phyloP scores from a whole-genome alignment of 1,139 yeast genomes.

The Pichia sp. region DNA sequence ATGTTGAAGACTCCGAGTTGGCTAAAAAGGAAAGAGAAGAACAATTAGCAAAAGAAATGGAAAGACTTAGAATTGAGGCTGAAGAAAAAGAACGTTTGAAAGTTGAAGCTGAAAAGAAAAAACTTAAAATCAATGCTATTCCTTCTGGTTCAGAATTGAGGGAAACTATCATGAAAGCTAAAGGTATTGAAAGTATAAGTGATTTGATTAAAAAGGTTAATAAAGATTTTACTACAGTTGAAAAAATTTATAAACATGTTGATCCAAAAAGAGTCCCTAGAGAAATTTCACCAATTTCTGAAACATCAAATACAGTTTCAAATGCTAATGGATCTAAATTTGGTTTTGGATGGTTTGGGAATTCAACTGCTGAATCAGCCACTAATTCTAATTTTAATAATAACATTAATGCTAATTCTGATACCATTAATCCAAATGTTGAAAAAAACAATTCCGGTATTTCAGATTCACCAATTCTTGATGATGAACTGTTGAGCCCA shows the following conservation, averaged over 20 bases:
- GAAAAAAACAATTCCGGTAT: too few relatives aligned
- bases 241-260: constrained; percentile 42
- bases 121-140: constrained; percentile 34
- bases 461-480: not conserved
- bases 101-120: constrained; percentile 16
- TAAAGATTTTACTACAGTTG: constrained; percentile 42
- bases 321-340: not conserved
- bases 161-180: constrained; percentile 70
- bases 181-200: constrained; percentile 66
- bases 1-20: not conserved
- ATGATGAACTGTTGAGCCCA: constrained; percentile 7
- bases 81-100: constrained; percentile 11
- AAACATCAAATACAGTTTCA: not conserved
- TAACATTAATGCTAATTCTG: not conserved
- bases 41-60: constrained; percentile 7
- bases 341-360: too few relatives aligned
- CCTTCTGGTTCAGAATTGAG: constrained; percentile 75
- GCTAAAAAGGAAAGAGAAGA: constrained; percentile 7
- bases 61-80: constrained; percentile 13
- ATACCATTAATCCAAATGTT: not conserved
- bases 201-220: constrained; percentile 66
- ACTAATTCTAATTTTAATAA: not conserved
- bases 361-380: not conserved
- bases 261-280: constrained; percentile 12
- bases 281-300: not conserved